Conservation (phyloP, 2,329 filamentous ascomycete species). For the Fusarium cyanostomum region DNA sequence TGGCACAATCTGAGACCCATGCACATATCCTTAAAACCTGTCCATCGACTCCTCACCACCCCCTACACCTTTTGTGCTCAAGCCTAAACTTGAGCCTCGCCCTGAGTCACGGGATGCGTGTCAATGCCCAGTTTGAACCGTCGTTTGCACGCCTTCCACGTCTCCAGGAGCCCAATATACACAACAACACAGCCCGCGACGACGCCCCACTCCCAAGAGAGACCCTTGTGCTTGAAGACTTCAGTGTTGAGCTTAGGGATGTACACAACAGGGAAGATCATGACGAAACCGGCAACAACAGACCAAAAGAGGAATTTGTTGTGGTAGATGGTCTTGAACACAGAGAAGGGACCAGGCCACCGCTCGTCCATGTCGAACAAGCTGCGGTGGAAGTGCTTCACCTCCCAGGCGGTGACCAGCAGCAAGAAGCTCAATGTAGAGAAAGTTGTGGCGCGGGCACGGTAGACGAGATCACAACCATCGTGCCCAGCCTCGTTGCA, state of each 20-base stretch:
- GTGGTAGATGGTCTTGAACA: slow-evolving; percentile 70
- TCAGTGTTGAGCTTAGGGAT: slow-evolving; percentile 71
- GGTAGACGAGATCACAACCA: slow-evolving; percentile 67
- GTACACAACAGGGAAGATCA: slow-evolving; percentile 72
- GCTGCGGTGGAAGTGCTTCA: slow-evolving; percentile 74
- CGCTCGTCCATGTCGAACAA: slow-evolving; percentile 73
- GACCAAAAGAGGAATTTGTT: slow-evolving; percentile 75
- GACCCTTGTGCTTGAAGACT: slow-evolving; percentile 75
- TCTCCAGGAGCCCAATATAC: slow-evolving; percentile 72
- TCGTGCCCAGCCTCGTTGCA: slow-evolving; percentile 66
- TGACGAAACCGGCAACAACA: slow-evolving; percentile 66
- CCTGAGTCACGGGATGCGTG: slow-evolving; percentile 28
- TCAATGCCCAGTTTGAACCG: slow-evolving; percentile 50
- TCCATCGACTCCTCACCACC: slow-evolving; percentile 24
- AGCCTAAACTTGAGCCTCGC: slow-evolving; percentile 33
- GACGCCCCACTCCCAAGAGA: slow-evolving; percentile 78
- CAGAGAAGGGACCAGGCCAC: slow-evolving; percentile 58
- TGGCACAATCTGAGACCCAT: slow-evolving; percentile 41
- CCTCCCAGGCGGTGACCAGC: slow-evolving; percentile 77
- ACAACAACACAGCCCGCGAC: slow-evolving; percentile 66
- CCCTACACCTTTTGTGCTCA: background rate
- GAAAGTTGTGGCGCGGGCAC: slow-evolving; percentile 74
- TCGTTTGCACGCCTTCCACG: slow-evolving; percentile 75
- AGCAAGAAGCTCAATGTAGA: slow-evolving; percentile 74
- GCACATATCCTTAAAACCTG: slow-evolving; percentile 46